Evolutionary conservation across 805 yeast genomes (phyloP).

Genomic region (Kodamaea restingae): DNA sequence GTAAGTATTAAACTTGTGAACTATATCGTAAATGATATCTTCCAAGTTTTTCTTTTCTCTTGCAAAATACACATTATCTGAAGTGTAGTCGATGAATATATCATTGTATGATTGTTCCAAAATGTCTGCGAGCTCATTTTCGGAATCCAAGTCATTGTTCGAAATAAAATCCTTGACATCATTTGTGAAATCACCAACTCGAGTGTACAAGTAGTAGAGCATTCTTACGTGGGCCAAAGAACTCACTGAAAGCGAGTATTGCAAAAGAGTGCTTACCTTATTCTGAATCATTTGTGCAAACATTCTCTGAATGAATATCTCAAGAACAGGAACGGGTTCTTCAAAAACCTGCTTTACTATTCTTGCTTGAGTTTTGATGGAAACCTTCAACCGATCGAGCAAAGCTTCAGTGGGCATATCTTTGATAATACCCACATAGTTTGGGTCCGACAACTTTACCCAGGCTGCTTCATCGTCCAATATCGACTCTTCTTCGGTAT

Average conservation of each 20-base stretch:
- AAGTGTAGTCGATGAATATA: constrained; percentile 64
- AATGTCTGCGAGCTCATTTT: constrained; percentile 42
- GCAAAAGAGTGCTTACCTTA: constrained; percentile 54
- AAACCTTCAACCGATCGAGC: constrained; percentile 49
- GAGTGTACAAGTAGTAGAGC: constrained; percentile 60
- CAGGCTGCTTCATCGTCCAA: constrained; percentile 51
- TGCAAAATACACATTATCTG: constrained; percentile 64
- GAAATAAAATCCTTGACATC: constrained; percentile 60
- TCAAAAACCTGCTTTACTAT: constrained; percentile 71
- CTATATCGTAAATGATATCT: constrained; percentile 43
- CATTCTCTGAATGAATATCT: constrained; percentile 67
- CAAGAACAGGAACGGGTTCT: constrained; percentile 63
- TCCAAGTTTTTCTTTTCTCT: constrained; percentile 68
- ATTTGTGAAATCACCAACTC: constrained; percentile 56
- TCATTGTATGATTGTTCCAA: constrained; percentile 74
- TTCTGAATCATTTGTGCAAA: constrained; percentile 68
- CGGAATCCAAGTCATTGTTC: constrained; percentile 43
- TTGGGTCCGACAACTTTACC: constrained; percentile 59
- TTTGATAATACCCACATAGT: constrained; percentile 42
- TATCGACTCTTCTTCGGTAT: constrained; percentile 21
- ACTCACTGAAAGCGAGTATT: constrained; percentile 58
- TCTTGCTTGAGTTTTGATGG: constrained; percentile 68
- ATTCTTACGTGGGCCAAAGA: constrained; percentile 72
- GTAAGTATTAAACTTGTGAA: constrained; percentile 40
- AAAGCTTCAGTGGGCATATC: constrained; percentile 51